These are phyloP conservation scores for Monilinia laxa DNA, from an alignment of 2,329 filamentous ascomycete species.

Conservation along the genomic window DNA sequence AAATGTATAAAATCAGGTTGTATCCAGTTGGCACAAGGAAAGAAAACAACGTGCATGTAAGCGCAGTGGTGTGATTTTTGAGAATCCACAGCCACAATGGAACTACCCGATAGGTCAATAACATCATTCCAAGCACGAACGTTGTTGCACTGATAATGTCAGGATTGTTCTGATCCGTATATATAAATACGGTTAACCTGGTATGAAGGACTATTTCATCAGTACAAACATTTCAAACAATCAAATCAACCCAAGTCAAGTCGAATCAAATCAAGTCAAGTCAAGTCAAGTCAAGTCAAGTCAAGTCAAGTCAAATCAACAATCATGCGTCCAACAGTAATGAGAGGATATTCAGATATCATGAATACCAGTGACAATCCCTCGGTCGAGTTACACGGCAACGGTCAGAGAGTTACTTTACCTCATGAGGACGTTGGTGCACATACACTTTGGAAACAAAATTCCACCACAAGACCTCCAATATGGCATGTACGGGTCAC, in stretches of 20 bases:
- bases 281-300: not conserved
- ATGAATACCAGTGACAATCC: slow-evolving; percentile 12
- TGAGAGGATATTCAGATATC: slow-evolving; percentile 22
- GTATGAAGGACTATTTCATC: not conserved
- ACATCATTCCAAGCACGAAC: not conserved
- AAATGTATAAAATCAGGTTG: not conserved
- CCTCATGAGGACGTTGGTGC: slow-evolving; percentile 24
- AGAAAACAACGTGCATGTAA: not conserved
- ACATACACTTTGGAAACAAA: slow-evolving; percentile 33
- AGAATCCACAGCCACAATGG: not conserved
- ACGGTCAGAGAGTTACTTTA: slow-evolving; percentile 29
- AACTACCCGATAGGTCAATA: slow-evolving; percentile 6
- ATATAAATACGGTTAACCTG: not conserved
- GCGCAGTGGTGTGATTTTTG: slow-evolving; percentile 6
- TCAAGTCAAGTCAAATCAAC: not conserved
- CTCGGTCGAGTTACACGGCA: slow-evolving; percentile 21
- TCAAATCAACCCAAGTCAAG: not conserved
- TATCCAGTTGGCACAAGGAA: not conserved
- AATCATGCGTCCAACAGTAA: slow-evolving; percentile 5
- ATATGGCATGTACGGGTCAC: slow-evolving; percentile 33
- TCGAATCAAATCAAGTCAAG: no score
- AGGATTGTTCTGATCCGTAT: not conserved
- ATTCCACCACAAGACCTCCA: slow-evolving; percentile 23
- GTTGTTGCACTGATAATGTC: no score
- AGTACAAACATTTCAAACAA: no score